Conservation (phyloP, 345 rosid species). For the Nephelium lappaceum region DNA sequence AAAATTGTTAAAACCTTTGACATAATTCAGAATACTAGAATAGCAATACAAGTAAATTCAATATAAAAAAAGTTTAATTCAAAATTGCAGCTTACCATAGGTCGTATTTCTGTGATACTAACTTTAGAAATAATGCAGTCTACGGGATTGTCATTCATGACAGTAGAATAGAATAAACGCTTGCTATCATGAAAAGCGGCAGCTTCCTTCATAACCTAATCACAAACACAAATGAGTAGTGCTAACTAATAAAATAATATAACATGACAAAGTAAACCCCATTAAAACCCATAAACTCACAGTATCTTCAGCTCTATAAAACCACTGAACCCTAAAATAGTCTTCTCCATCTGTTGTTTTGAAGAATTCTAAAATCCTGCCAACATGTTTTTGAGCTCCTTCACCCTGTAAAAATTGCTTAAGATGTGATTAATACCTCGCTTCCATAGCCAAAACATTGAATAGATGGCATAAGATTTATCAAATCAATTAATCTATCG, state of each 20-base stretch:
- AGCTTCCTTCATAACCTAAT: conserved; percentile 71
- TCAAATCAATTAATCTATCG: too few species aligned
- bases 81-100: conserved; percentile 51
- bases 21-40: conserved; percentile 14
- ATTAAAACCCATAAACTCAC: conserved; percentile 44
- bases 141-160: conserved; percentile 87
- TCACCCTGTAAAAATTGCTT: conserved; percentile 60
- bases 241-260: conserved; percentile 19
- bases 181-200: conserved; percentile 63
- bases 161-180: conserved; percentile 85
- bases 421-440: conserved; percentile 10
- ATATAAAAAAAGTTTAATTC: background rate
- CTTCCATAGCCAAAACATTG: conserved; percentile 8
- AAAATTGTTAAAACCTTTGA: background rate
- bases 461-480: background rate
- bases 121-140: conserved; percentile 85
- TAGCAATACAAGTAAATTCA: background rate
- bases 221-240: conserved; percentile 15
- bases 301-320: conserved; percentile 90
- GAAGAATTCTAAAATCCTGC: conserved; percentile 81
- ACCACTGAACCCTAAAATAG: conserved; percentile 93
- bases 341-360: conserved; percentile 67
- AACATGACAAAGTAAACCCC: conserved; percentile 14
- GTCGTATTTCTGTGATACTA: conserved; percentile 48
- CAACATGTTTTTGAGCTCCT: conserved; percentile 57